phyloP scores from a whole-genome alignment of 768 basidiomycete genomes.

The Termitomyces sp. region DNA sequence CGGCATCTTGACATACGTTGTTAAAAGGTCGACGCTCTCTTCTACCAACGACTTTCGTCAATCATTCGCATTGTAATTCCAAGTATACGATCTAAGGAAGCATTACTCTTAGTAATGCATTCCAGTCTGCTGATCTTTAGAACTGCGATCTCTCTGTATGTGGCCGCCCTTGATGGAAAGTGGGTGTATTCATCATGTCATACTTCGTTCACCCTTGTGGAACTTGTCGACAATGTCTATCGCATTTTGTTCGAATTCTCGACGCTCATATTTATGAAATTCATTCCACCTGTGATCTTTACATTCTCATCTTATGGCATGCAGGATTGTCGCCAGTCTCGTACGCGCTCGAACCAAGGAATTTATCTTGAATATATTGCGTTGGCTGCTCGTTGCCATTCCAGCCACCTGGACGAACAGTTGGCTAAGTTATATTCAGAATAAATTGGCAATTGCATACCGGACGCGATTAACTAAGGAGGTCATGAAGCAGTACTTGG shows the following conservation, averaged over 20 bases:
- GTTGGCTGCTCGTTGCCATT: slow-evolving; percentile 90
- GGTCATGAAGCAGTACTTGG: slow-evolving; percentile 83
- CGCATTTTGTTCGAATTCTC: neutral
- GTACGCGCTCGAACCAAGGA: slow-evolving; percentile 78
- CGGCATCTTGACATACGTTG: neutral
- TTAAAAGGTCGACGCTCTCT: slow-evolving; percentile 81
- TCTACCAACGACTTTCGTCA: slow-evolving; percentile 74
- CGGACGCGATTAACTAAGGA: slow-evolving; percentile 81
- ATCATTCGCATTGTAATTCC: slow-evolving; percentile 91
- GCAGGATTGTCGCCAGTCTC: slow-evolving; percentile 90
- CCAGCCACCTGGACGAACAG: slow-evolving; percentile 93
- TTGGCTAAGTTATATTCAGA: slow-evolving; percentile 91
- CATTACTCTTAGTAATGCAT: slow-evolving; percentile 82
- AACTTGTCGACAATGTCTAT: neutral
- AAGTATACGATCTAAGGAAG: slow-evolving; percentile 80
- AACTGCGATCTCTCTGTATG: slow-evolving; percentile 90
- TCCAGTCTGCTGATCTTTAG: slow-evolving; percentile 84
- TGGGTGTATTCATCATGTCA: slow-evolving; percentile 29
- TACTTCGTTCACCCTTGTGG: neutral
- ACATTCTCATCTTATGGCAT: neutral
- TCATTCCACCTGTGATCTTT: neutral
- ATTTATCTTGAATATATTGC: slow-evolving; percentile 82
- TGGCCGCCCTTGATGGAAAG: slow-evolving; percentile 92
- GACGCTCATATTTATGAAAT: neutral
- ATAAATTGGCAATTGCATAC: slow-evolving; percentile 87